Evolutionary conservation across 1,284 basidiomycete genomes (phyloP).

Genomic region (Pisolithus thermaeus): DNA sequence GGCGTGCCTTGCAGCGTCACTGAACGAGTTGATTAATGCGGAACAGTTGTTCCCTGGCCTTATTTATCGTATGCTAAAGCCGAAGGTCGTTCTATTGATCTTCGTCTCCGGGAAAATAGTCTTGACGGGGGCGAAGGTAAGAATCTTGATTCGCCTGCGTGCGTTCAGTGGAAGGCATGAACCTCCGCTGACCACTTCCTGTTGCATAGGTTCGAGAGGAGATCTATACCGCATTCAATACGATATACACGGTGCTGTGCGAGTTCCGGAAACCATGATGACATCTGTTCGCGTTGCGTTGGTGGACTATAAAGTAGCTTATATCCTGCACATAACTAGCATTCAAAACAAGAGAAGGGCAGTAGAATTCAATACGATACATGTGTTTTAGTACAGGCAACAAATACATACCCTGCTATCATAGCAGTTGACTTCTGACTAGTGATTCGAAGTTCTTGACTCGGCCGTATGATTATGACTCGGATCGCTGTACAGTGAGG

Average conservation of each 20-base stretch:
- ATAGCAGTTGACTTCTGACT: not conserved
- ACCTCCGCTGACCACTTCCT: constrained; percentile 39
- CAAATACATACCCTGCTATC: not conserved
- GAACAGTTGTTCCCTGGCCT: constrained; percentile 93
- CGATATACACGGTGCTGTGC: constrained; percentile 93
- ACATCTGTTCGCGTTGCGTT: not conserved
- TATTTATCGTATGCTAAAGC: constrained; percentile 99
- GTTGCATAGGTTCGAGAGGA: constrained; percentile 86
- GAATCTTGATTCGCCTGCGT: constrained; percentile 17
- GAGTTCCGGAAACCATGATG: constrained; percentile 80
- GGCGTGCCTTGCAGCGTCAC: constrained; percentile 21
- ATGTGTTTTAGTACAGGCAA: not conserved
- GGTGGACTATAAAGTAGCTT: not conserved
- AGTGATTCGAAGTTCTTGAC: not conserved
- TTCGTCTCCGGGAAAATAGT: constrained; percentile 99
- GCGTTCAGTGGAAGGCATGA: constrained; percentile 30
- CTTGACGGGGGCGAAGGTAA: constrained; percentile 96
- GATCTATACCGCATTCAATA: constrained; percentile 99
- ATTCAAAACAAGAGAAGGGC: not conserved
- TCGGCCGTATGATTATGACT: not conserved
- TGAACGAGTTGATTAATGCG: no score
- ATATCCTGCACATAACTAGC: not conserved
- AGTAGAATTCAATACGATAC: constrained; percentile 1
- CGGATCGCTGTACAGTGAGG: not conserved
- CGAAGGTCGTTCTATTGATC: constrained; percentile 97